Evolutionary conservation across 768 basidiomycete species (phyloP), one percentile per base, ranked within the genome.

Genomic region (Podaxis sp.): DNA sequence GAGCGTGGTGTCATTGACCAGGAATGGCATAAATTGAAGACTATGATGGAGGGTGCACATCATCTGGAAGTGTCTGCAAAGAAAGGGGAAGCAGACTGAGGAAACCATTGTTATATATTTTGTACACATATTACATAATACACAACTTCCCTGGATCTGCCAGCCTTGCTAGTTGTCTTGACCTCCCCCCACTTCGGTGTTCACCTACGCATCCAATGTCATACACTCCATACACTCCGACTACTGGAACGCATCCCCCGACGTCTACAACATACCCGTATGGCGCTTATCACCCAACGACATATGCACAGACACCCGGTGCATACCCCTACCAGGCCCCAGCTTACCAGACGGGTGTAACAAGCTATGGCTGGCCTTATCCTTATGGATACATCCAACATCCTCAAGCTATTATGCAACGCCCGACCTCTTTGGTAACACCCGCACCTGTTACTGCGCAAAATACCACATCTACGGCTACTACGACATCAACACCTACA

Each of bases 301-400:
- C 79, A 37, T 86, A 85, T 66, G 73, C 75, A 12, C 73, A 74
- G 64, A 77, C 78, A 19, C 77, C 84, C 25, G 81, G 84, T 43
- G 76, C 81, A 36, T 86, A 85, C 68, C 74, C 80, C 15, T 82
- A 82, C 64, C 77, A 76, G 47, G 70, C 84, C 25, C 78, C 78
- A 55, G 69, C 74, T 22, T 89, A 89, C 65, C 81, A 86, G 63
- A 80, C 88, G 13, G 87, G 86, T 13, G 85, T 89, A 47, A 85
- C 87, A 15, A 80, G 88, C 57, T 90, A 90, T 71, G 86, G 85
- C 29, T 90, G 89, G 88, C 82, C 87, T 1, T 90, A 89, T 72
- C 79, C 85, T 24, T 90, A 89, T 69, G 79, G 80, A 67, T 89
- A 88, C 74, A 79, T 80, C 22, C 77, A 80, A 24, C 81, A 79